phyloP scores from a whole-genome alignment of 148 eudicot species.

The Fallopia convolvulus region DNA sequence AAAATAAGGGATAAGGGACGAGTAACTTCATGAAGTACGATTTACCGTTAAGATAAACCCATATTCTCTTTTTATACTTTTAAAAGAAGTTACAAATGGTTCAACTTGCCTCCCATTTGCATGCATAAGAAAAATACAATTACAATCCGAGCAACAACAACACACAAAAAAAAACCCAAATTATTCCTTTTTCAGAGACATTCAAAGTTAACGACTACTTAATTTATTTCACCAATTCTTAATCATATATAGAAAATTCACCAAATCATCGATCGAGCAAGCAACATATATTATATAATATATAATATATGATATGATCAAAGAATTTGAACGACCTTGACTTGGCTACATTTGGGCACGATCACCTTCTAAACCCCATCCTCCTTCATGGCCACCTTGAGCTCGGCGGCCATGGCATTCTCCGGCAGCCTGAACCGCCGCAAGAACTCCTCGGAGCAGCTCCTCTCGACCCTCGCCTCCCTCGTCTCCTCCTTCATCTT shows the following conservation, averaged over 20 bases:
- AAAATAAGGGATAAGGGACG: too few relatives aligned
- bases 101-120: neutral
- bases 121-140: neutral
- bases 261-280: neutral
- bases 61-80: too few relatives aligned
- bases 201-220: neutral
- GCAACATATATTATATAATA: neutral
- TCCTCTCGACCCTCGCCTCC: neutral
- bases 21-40: too few relatives aligned
- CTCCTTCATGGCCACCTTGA: slow-evolving; percentile 11
- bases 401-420: slow-evolving; percentile 1
- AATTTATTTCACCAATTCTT: neutral
- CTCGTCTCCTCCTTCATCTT: neutral
- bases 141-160: neutral
- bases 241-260: neutral
- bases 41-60: too few relatives aligned
- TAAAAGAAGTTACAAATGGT: neutral
- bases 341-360: neutral
- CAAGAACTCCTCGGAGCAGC: neutral
- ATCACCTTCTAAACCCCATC: slow-evolving; percentile 9
- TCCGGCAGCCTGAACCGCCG: slow-evolving; percentile 9
- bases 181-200: neutral
- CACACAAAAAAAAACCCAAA: neutral
- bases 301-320: neutral
- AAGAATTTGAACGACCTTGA: slow-evolving; percentile 2